These are phyloP conservation scores for Dothistroma pini DNA, from an alignment of 2,329 filamentous ascomycete species.

Conservation along the genomic window DNA sequence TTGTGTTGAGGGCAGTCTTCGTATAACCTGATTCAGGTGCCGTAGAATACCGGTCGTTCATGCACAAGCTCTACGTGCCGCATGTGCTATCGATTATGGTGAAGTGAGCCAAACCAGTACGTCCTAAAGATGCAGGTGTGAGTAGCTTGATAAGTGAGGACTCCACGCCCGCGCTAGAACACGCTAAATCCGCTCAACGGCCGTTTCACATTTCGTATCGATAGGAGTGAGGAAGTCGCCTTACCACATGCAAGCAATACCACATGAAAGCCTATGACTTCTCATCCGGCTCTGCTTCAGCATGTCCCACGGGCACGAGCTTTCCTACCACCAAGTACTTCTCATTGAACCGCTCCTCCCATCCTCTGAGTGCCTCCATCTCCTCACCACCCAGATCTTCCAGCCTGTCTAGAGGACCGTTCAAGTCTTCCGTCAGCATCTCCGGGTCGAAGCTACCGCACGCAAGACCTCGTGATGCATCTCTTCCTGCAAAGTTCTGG, in stretches of 20 bases:
- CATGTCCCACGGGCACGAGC: conserved; percentile 64
- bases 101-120: background rate
- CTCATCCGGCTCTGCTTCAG: conserved; percentile 46
- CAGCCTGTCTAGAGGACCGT: conserved; percentile 75
- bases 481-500: conserved; percentile 90
- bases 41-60: no score
- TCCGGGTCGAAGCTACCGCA: conserved; percentile 90
- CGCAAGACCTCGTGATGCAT: conserved; percentile 83
- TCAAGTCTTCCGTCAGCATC: conserved; percentile 88
- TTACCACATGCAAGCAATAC: background rate
- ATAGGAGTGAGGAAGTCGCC: background rate
- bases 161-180: background rate
- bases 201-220: background rate
- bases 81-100: conserved; percentile 1
- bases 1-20: background rate
- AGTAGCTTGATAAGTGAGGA: background rate
- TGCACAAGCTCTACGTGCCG: background rate
- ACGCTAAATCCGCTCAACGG: background rate
- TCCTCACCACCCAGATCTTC: conserved; percentile 69
- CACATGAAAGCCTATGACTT: conserved; percentile 1
- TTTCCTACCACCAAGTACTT: conserved; percentile 96
- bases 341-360: conserved; percentile 89
- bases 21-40: background rate
- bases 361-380: conserved; percentile 77
- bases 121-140: background rate